Evolutionary conservation across 768 basidiomycete species (phyloP).

Genomic region (Boletus vermiculosoides): DNA sequence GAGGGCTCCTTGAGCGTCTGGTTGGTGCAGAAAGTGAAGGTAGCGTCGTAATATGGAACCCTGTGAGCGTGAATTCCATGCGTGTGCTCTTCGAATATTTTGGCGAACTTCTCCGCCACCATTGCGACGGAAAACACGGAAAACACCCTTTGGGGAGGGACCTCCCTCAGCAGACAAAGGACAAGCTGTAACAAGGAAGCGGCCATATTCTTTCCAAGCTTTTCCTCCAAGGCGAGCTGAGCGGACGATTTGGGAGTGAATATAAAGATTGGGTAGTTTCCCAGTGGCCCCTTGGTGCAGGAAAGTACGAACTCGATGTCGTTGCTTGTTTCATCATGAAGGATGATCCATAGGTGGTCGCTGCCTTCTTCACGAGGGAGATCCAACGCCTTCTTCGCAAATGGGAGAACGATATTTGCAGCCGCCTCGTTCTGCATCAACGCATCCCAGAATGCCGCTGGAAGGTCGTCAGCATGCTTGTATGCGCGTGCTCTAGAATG

Average conservation of each 20-base stretch:
- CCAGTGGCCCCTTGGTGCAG: constrained; percentile 54
- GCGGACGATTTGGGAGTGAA: constrained; percentile 44
- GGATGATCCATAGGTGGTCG: constrained; percentile 35
- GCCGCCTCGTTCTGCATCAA: constrained; percentile 31
- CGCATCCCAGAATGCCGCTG: constrained; percentile 28
- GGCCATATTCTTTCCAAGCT: constrained; percentile 27
- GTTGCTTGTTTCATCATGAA: constrained; percentile 12
- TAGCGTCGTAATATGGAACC: constrained; percentile 61
- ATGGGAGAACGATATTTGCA: constrained; percentile 43
- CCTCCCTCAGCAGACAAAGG: constrained; percentile 33
- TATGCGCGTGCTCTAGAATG: constrained; percentile 3
- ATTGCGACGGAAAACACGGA: constrained; percentile 61
- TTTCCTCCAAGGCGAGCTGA: constrained; percentile 30
- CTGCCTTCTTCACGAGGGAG: not conserved
- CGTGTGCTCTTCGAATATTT: constrained; percentile 42
- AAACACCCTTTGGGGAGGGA: constrained; percentile 49
- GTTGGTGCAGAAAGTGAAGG: constrained; percentile 53
- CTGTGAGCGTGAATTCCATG: constrained; percentile 28
- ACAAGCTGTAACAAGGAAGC: constrained; percentile 46
- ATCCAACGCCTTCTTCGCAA: constrained; percentile 32
- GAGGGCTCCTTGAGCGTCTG: constrained; percentile 35
- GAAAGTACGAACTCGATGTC: constrained; percentile 48
- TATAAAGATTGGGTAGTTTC: constrained; percentile 67
- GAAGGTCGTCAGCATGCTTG: constrained; percentile 17
- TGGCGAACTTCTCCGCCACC: constrained; percentile 46